phyloP scores from a whole-genome alignment of 768 basidiomycete species.

The Cystofilobasidium bisporidii region DNA sequence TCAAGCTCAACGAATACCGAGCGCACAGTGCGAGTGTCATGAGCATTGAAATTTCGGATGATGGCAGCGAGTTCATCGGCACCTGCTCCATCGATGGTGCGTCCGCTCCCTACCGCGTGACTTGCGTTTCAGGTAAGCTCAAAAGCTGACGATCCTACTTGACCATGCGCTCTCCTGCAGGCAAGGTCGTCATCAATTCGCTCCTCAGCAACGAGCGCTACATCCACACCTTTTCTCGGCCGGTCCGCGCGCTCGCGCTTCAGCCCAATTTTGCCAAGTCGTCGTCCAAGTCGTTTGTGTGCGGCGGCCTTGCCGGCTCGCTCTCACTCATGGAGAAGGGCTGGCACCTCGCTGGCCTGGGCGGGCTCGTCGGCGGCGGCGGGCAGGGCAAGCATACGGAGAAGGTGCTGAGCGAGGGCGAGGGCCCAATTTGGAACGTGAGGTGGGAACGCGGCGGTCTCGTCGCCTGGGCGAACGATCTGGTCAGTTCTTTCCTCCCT shows the following conservation, averaged over 20 bases:
- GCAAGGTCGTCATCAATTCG: conserved; percentile 82
- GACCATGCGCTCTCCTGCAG: conserved; percentile 43
- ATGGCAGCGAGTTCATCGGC: conserved; percentile 76
- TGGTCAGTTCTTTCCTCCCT: conserved; percentile 47
- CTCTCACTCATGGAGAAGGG: conserved; percentile 86
- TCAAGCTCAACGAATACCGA: conserved; percentile 77
- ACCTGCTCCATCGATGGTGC: conserved; percentile 89
- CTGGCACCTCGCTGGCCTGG: conserved; percentile 50
- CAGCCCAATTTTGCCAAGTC: conserved; percentile 82
- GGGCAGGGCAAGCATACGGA: conserved; percentile 55
- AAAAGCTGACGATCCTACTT: too few relatives aligned
- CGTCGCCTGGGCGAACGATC: conserved; percentile 94
- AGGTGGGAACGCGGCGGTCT: conserved; percentile 67
- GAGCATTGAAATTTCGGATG: conserved; percentile 67
- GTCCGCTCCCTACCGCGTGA: conserved; percentile 32
- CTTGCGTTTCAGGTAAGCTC: too few relatives aligned
- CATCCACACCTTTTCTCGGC: conserved; percentile 80
- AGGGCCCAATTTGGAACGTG: conserved; percentile 89
- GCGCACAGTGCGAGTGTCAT: conserved; percentile 79
- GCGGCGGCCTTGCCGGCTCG: conserved; percentile 81
- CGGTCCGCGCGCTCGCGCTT: conserved; percentile 77
- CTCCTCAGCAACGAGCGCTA: conserved; percentile 69
- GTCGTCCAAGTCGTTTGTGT: conserved; percentile 67
- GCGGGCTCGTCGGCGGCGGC: conserved; percentile 18
- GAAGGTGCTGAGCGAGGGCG: conserved; percentile 65